phyloP scores from a whole-genome alignment of 1,284 basidiomycete genomes.

The Pholiota adiposa region DNA sequence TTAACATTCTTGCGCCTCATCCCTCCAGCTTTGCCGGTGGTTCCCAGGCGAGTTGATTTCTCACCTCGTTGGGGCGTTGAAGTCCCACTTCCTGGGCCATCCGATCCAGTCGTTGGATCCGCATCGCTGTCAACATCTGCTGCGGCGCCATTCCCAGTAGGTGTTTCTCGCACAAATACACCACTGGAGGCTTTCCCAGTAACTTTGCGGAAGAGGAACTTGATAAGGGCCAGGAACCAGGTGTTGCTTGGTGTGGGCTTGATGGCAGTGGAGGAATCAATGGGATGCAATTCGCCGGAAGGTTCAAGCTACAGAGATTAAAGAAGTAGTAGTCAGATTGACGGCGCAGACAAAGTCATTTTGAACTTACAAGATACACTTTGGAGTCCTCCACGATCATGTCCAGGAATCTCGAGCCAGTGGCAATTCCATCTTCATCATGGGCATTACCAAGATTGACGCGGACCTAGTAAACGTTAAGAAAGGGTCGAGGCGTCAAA shows the following conservation, averaged over 20 bases:
- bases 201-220: slow-evolving; percentile 36
- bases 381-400: slow-evolving; percentile 77
- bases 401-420: slow-evolving; percentile 61
- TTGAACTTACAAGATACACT: slow-evolving; percentile 69
- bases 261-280: slow-evolving; percentile 36
- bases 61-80: slow-evolving; percentile 40
- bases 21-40: slow-evolving; percentile 57
- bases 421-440: slow-evolving; percentile 59
- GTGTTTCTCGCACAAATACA: slow-evolving; percentile 15
- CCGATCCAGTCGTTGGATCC: slow-evolving; percentile 39
- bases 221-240: slow-evolving; percentile 46
- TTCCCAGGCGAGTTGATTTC: slow-evolving; percentile 28
- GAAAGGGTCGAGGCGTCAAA: slow-evolving; percentile 1
- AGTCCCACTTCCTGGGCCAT: slow-evolving; percentile 45
- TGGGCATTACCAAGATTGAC: slow-evolving; percentile 65
- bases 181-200: slow-evolving; percentile 22
- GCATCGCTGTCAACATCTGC: slow-evolving; percentile 41
- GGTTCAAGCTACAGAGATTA: slow-evolving; percentile 44
- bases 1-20: slow-evolving; percentile 56
- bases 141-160: slow-evolving; percentile 35
- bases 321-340: slow-evolving; percentile 8
- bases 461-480: slow-evolving; percentile 56
- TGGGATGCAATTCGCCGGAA: slow-evolving; percentile 54
- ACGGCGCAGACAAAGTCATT: not conserved
- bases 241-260: slow-evolving; percentile 36